phyloP scores from a whole-genome alignment of 1,139 yeast species.

The Suhomyces wounanorum region DNA sequence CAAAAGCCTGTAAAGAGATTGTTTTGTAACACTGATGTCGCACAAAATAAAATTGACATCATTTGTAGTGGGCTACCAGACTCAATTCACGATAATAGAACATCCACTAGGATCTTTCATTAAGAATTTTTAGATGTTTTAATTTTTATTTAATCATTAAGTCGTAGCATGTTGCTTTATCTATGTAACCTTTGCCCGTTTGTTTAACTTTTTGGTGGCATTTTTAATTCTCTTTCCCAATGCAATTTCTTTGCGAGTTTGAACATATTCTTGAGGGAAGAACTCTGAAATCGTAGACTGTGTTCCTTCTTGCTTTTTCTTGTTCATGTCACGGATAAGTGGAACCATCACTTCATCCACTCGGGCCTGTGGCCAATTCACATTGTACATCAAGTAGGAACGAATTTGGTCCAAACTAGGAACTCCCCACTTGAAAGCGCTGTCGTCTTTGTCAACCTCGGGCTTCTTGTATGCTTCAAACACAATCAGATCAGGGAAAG shows the following conservation, averaged over 20 bases:
- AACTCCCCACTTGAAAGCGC: conserved; percentile 84
- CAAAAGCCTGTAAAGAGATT: no score
- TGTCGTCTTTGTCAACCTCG: conserved; percentile 78
- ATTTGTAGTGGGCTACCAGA: no score
- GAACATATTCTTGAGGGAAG: conserved; percentile 54
- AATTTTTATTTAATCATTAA: neutral
- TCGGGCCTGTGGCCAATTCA: conserved; percentile 80
- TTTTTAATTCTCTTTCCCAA: conserved; percentile 61
- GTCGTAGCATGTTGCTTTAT: neutral
- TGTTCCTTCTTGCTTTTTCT: conserved; percentile 52
- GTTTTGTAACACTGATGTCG: no score
- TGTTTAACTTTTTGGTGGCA: conserved; percentile 56
- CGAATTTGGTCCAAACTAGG: conserved; percentile 84
- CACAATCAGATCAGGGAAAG: conserved; percentile 73
- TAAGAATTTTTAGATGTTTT: no score
- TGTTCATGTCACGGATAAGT: conserved; percentile 75
- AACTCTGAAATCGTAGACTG: conserved; percentile 62
- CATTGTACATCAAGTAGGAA: conserved; percentile 62
- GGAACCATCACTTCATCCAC: conserved; percentile 91
- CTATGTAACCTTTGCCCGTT: conserved; percentile 14
- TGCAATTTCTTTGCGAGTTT: conserved; percentile 45
- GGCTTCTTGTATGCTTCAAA: conserved; percentile 75
- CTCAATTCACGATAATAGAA: no score
- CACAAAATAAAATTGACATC: no score
- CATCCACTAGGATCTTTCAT: no score